Base-by-base conservation (phyloP, 331 rosid species). In the Saraca asoca region DNA sequence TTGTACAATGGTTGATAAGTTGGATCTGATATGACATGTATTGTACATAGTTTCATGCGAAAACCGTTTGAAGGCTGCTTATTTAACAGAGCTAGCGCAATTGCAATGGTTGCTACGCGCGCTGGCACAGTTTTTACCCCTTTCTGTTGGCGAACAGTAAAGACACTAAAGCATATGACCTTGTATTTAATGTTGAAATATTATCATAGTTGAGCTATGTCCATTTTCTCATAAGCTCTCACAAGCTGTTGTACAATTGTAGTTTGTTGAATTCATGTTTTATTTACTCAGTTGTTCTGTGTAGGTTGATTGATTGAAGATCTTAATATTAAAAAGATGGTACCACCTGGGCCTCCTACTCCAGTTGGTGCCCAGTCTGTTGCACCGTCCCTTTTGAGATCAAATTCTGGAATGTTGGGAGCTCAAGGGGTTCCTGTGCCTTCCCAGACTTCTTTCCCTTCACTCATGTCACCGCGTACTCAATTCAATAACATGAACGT, bases 311-410 rank as follows among this genome's bases (percentile, higher is more conserved):
- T 74, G 78, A 62, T 83, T 62, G 70, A 78, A 78, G 73, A 60
- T 82, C 63, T 38, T 69, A 55, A 54, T 60, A 66, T 80, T 48
- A 74, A 62, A 76, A 79, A 69, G 77, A 92, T 92, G 98, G 89
- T 85, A 66, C 91, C 91, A 49, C 90, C 91, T 69, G 98, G 98
- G 86, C 89, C 85, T 62, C 85, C 96, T 73, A 78, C 89, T 66
- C 89, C 85, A 6, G 84, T 89, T 66, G 95, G 93, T 75, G 59
- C 95, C 83, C 98, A 85, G 74, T 88, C 99, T 69, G 93, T 94
- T 59, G 53, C 95, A 0, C 85, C 97, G 24, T 86, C 97, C 6
- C 91, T 85, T 58, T 63, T 89, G 91, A 85, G 98, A 72, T 77
- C 95, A 0, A 89, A 89, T 76, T 92, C 98, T 6, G 98, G 91